Base-by-base conservation (phyloP, 1,139 yeast genomes). In the Blastobotrys raffinosifermentans region DNA sequence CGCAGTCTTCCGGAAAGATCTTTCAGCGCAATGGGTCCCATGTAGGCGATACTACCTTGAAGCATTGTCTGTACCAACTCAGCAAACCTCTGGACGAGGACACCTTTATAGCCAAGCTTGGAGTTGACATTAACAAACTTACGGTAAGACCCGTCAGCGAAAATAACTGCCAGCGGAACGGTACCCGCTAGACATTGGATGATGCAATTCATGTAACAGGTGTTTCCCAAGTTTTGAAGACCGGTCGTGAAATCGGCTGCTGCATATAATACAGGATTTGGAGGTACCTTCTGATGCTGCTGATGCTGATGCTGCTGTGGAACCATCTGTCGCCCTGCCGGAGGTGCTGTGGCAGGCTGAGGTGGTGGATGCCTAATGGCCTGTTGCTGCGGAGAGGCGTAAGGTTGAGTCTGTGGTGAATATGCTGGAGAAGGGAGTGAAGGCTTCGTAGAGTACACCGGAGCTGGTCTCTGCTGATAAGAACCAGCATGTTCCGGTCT, bases 141-240 rank as follows among this genome's bases (percentile, higher is more conserved):
- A 44, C 73, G 73, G 58, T 81, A 89, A 1, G 80, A 67, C 20
- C 77, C 75, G 41, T 69, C 68, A 19, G 73, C 53, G 48, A 80
- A 77, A 36, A 75, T 62, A 16, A 58, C 57, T 2, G 72, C 61
- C 13, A 76, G 53, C 35, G 67, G 66, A 5, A 67, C 64, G 0
- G 78, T 72, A 1, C 77, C 77, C 7, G 72, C 58, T 25, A 91
- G 63, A 55, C 97, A 89, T 60, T 91, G 98, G 13, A 91, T 61
- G 40, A 91, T 73, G 52, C 96, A 84, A 60, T 91, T 91, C 80
- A 91, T 81, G 58, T 91, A 91, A 60, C 98, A 91, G 0, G 96
- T 83, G 53, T 87, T 91, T 1, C 97, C 96, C 46, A 84, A 69
- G 54, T 91, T 91, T 35, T 72, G 72, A 23, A 91, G 66, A 0